Evolutionary conservation across 2,329 filamentous ascomycete species (phyloP).

Genomic region (Pseudocercospora macadamiae): DNA sequence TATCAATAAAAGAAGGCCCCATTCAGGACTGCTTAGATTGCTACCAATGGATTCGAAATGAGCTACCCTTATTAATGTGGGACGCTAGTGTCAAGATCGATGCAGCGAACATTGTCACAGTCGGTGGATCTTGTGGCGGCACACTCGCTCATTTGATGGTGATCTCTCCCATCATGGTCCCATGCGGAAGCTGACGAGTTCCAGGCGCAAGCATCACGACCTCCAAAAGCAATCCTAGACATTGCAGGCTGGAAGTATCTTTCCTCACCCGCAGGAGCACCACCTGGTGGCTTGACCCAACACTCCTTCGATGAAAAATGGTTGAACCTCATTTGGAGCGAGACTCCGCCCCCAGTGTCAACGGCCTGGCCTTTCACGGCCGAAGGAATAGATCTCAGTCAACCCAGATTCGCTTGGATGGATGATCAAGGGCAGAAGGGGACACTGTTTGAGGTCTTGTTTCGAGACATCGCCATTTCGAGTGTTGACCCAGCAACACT

Average conservation of each 20-base stretch:
- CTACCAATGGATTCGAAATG: background rate
- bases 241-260: background rate
- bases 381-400: background rate
- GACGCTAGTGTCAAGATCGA: background rate
- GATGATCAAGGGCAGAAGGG: background rate
- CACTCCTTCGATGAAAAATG: background rate
- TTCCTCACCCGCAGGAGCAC: background rate
- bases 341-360: background rate
- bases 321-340: background rate
- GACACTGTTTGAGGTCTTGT: background rate
- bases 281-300: background rate
- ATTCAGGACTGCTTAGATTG: conserved; percentile 1
- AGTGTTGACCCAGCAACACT: background rate
- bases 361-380: background rate
- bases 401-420: background rate
- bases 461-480: background rate
- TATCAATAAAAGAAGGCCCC: background rate
- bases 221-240: background rate
- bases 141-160: background rate
- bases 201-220: background rate
- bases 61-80: background rate
- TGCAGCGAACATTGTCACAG: background rate
- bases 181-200: background rate
- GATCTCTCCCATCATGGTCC: background rate
- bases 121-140: background rate